Evolutionary conservation across 1,284 basidiomycete genomes (phyloP), one percentile per base, ranked within the genome.

Genomic region (Moesziomyces globuligerus): DNA sequence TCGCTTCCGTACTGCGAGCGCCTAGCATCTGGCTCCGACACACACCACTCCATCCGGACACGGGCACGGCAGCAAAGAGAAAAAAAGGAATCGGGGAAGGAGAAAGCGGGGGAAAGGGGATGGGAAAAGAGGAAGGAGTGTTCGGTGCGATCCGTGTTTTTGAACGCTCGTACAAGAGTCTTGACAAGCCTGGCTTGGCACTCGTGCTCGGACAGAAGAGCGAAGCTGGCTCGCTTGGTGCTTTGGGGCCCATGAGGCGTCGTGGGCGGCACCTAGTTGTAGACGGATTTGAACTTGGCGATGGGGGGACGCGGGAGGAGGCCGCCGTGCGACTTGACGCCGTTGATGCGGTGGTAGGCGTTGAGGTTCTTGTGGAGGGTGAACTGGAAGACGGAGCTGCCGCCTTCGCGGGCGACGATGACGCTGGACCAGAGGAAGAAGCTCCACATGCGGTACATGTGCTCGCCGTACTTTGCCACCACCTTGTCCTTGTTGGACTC

Each of bases 311-410:
- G 77, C 40, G 75, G 75, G 36, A 78, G 54, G 38, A 81, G 45
- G 42, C 69, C 72, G 44, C 69, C 77, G 59, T 83, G 82, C 32
- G 71, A 74, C 46, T 74, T 75, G 52, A 83, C 78, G 47, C 83
- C 83, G 48, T 83, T 81, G 61, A 85, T 88, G 52, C 94, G 90
- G 83, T 93, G 92, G 86, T 90, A 94, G 3, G 90, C 93, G 82
- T 98, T 98, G 72, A 98, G 45, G 66, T 81, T 81, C 76, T 81
- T 98, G 97, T 87, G 97, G 71, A 94, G 85, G 3, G 93, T 96
- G 79, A 98, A 89, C 62, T 83, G 81, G 77, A 83, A 83, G 15
- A 82, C 55, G 34, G 65, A 70, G 29, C 78, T 77, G 20, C 81
- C 81, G 32, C 81, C 81, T 66, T 83, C 80, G 32, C 81, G 80